Evolutionary conservation across 2,329 filamentous ascomycete species (phyloP), one percentile per base, ranked within the genome.

Genomic region (Pseudogymnoascus verrucosus): DNA sequence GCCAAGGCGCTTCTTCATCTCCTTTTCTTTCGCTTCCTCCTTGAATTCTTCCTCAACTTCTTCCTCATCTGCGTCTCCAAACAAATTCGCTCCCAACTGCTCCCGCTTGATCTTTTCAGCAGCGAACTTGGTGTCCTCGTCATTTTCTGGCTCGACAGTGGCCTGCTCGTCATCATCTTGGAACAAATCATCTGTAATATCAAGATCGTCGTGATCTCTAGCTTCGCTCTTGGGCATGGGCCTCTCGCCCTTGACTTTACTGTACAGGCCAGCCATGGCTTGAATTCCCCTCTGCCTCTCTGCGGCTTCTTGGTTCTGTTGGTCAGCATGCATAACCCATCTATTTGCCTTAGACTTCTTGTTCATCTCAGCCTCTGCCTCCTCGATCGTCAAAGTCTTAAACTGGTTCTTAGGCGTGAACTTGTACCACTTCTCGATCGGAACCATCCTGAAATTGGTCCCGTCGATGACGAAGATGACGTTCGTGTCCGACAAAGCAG

Each of bases 351-450:
- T 88, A 59, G 86, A 82, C 74, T 91, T 91, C 74, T 90, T 89
- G 65, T 83, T 86, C 88, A 96, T 91, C 64, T 87, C 81, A 63
- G 88, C 88, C 74, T 98, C 93, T 0, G 90, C 91, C 73, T 96
- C 88, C 66, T 96, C 93, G 10, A 93, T 86, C 0, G 86, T 88
- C 74, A 93, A 84, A 0, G 86, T 83, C 72, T 89, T 87, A 72
- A 95, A 93, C 10, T 88, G 84, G 63, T 91, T 89, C 73, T 93
- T 93, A 47, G 88, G 82, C 3, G 84, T 87, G 73, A 96, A 96
- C 63, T 86, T 89, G 78, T 99, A 99, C 88, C 90, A 97, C 72
- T 97, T 96, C 76, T 99, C 93, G 16, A 98, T 78, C 0, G 96
- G 96, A 2, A 96, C 82, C 86, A 98, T 90, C 64, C 88, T 87